A percentile compares a stretch with the other conserved stretches of the same genome.
Conservation (phyloP, 2,329 filamentous ascomycete genomes). For the Cytospora chrysosperma region DNA sequence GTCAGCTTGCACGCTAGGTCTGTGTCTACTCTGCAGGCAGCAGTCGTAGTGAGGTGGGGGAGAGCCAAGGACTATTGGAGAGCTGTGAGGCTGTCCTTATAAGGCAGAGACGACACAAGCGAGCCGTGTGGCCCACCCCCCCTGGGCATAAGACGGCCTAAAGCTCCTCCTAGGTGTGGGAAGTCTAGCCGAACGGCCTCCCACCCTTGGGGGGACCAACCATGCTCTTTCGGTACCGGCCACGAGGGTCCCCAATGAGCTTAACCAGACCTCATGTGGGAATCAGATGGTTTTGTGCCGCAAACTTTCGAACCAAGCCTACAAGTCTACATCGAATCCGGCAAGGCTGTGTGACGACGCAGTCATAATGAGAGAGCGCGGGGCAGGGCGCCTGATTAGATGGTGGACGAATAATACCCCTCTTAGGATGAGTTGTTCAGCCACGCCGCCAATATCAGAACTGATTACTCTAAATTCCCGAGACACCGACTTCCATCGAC, state of each 20-base stretch:
- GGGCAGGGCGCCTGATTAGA: slow-evolving; percentile 13
- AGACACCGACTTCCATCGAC: background rate
- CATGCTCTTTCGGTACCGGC: background rate
- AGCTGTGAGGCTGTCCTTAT: slow-evolving; percentile 1
- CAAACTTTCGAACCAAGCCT: background rate
- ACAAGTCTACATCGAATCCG: background rate
- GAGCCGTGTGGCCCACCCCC: background rate
- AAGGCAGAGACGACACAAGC: background rate
- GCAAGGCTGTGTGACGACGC: slow-evolving; percentile 17
- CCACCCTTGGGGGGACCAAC: slow-evolving; percentile 4
- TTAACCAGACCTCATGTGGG: slow-evolving; percentile 12
- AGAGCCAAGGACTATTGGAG: slow-evolving; percentile 10
- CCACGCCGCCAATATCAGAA: slow-evolving; percentile 5
- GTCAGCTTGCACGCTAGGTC: slow-evolving; percentile 23
- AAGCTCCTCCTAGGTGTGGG: slow-evolving; percentile 8
- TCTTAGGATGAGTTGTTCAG: slow-evolving; percentile 14
- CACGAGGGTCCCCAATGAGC: slow-evolving; percentile 17
- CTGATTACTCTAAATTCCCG: background rate
- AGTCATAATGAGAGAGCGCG: slow-evolving; percentile 8
- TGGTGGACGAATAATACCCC: background rate
- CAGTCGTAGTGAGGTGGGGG: slow-evolving; percentile 16
- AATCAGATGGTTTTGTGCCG: background rate
- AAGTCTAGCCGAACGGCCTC: slow-evolving; percentile 9
- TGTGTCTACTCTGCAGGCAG: slow-evolving; percentile 13
- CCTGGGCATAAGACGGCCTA: slow-evolving; percentile 7